Evolutionary conservation across 768 basidiomycete genomes (phyloP).

Genomic region (Guyanaporus albipodus): DNA sequence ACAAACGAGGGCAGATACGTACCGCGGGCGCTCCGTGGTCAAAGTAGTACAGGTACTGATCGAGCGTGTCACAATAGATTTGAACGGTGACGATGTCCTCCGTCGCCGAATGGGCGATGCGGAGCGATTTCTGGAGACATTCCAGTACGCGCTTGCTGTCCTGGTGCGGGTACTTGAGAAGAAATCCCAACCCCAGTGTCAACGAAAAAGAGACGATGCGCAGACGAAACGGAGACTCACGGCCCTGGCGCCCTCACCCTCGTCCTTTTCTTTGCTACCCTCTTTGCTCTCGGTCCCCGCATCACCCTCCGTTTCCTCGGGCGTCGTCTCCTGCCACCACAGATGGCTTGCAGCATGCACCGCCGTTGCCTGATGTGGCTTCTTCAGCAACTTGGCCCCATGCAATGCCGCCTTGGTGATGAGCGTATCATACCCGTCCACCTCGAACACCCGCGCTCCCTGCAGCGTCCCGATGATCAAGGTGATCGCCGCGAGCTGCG

Average conservation of each 20-base stretch:
- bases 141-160: slow-evolving; percentile 98
- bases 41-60: slow-evolving; percentile 94
- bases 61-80: slow-evolving; percentile 92
- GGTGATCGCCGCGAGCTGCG: slow-evolving; percentile 96
- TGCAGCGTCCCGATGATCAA: slow-evolving; percentile 90
- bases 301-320: slow-evolving; percentile 40
- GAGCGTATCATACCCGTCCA: slow-evolving; percentile 94
- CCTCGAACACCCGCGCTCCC: slow-evolving; percentile 84
- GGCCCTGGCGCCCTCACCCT: slow-evolving; percentile 46
- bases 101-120: slow-evolving; percentile 94
- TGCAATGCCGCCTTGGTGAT: slow-evolving; percentile 99
- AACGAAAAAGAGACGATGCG: background rate
- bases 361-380: slow-evolving; percentile 95
- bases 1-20: slow-evolving; percentile 30
- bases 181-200: background rate
- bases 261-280: slow-evolving; percentile 33
- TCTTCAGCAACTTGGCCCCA: slow-evolving; percentile 93
- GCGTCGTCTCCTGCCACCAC: slow-evolving; percentile 86
- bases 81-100: slow-evolving; percentile 97
- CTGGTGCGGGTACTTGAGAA: slow-evolving; percentile 64
- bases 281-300: slow-evolving; percentile 19
- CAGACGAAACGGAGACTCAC: slow-evolving; percentile 43
- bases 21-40: slow-evolving; percentile 92
- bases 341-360: slow-evolving; percentile 94
- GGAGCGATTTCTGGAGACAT: slow-evolving; percentile 93